phyloP scores from a whole-genome alignment of 2,329 filamentous ascomycete genomes.

The Epichloe elymi region DNA sequence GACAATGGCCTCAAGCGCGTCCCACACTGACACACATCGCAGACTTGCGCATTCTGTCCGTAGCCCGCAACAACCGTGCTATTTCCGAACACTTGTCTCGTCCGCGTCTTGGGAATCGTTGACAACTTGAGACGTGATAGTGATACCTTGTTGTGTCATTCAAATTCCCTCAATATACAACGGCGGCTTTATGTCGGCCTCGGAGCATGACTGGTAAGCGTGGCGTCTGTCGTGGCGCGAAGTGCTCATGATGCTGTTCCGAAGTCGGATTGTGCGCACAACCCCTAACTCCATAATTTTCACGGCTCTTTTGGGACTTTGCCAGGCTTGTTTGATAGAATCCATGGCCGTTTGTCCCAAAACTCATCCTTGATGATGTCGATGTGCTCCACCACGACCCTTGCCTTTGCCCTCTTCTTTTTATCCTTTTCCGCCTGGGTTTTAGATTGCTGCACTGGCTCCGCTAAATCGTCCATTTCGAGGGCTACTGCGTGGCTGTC shows the following conservation, averaged over 20 bases:
- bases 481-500: slow-evolving; percentile 30
- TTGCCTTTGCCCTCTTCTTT: slow-evolving; percentile 69
- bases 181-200: neutral
- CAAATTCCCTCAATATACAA: too few species aligned
- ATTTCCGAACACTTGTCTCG: neutral
- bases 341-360: slow-evolving; percentile 79
- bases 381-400: slow-evolving; percentile 69
- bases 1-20: slow-evolving; percentile 1
- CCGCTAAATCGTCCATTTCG: slow-evolving; percentile 35
- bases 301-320: slow-evolving; percentile 50
- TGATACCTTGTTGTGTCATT: neutral
- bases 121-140: neutral
- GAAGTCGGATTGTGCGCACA: neutral
- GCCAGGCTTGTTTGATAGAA: slow-evolving; percentile 61
- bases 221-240: neutral
- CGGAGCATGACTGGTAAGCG: neutral
- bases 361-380: slow-evolving; percentile 96
- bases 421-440: slow-evolving; percentile 73
- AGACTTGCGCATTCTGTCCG: neutral
- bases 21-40: neutral
- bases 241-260: neutral
- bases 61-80: neutral
- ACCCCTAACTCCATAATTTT: too few species aligned
- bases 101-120: neutral
- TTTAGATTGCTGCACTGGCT: slow-evolving; percentile 50